Evolutionary conservation across 768 basidiomycete genomes (phyloP).

Genomic region (Lactifluus volemus): DNA sequence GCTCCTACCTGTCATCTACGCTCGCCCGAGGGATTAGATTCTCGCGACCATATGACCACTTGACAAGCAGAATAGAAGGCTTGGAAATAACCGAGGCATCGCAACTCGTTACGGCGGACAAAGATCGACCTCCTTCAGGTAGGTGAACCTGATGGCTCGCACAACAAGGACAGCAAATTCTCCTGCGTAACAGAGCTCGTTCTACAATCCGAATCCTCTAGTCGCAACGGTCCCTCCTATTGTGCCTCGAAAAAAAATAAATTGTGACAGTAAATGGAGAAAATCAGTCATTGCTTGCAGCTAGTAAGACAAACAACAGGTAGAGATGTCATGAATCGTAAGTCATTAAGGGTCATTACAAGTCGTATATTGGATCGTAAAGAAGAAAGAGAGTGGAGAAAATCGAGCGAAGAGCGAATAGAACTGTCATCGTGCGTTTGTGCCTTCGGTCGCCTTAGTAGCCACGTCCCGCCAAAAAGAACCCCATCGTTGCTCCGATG

Average conservation of each 20-base stretch:
- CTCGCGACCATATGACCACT: background rate
- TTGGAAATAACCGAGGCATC: background rate
- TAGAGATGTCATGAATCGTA: slow-evolving; percentile 6
- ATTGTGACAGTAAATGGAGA: background rate
- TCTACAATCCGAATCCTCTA: background rate
- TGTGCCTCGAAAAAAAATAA: too few species aligned
- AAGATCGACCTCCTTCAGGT: background rate
- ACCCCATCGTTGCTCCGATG: slow-evolving; percentile 13
- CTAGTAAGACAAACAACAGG: slow-evolving; percentile 10
- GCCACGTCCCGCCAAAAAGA: slow-evolving; percentile 17
- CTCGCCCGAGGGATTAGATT: background rate
- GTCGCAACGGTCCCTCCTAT: background rate
- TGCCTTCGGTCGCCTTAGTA: slow-evolving; percentile 2
- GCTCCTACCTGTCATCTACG: background rate
- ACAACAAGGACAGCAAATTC: background rate
- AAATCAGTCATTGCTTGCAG: slow-evolving; percentile 7
- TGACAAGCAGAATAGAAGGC: background rate
- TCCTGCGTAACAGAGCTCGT: background rate
- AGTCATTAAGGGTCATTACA: slow-evolving; percentile 8
- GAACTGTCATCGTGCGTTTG: slow-evolving; percentile 2
- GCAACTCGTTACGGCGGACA: too few species aligned
- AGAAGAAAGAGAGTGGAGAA: background rate
- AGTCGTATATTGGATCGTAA: slow-evolving; percentile 2
- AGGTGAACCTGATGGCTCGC: background rate
- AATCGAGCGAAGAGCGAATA: background rate